Conservation (phyloP, 108 stramenopile species). For the Schizochytrium sp. region DNA sequence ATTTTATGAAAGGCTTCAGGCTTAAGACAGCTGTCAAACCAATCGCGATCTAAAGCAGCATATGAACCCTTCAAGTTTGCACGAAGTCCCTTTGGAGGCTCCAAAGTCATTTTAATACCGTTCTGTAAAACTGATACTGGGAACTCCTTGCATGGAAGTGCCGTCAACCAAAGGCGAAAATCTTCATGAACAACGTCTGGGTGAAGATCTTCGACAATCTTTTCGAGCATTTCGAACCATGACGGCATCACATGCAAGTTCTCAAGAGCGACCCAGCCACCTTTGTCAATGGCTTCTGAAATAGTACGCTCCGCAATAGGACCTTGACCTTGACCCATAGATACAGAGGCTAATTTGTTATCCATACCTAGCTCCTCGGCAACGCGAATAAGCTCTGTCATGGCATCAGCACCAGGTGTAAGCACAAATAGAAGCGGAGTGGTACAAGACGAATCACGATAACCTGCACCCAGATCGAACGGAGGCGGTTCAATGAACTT, state of each 20-base stretch:
- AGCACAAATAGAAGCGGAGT: constrained; percentile 79
- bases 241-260: constrained; percentile 78
- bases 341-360: constrained; percentile 68
- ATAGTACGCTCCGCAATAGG: constrained; percentile 68
- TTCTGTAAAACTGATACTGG: constrained; percentile 79
- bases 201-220: constrained; percentile 75
- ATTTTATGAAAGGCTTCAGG: constrained; percentile 76
- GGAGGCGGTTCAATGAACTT: constrained; percentile 77
- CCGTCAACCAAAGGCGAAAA: constrained; percentile 81
- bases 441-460: constrained; percentile 70
- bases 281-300: constrained; percentile 70
- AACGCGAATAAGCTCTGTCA: constrained; percentile 75
- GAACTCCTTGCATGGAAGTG: constrained; percentile 76
- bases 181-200: constrained; percentile 71
- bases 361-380: constrained; percentile 76
- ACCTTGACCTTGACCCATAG: constrained; percentile 78
- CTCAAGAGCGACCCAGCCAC: constrained; percentile 80
- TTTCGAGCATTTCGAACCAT: constrained; percentile 80
- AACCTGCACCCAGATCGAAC: constrained; percentile 74
- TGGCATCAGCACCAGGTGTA: constrained; percentile 78
- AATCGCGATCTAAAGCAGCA: constrained; percentile 70
- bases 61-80: constrained; percentile 75
- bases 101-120: constrained; percentile 81
- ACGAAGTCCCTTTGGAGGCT: constrained; percentile 80
- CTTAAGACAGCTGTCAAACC: constrained; percentile 65